Evolutionary conservation across 2,329 filamentous ascomycete species (phyloP).

Genomic region (Pezicula neosporulosa): DNA sequence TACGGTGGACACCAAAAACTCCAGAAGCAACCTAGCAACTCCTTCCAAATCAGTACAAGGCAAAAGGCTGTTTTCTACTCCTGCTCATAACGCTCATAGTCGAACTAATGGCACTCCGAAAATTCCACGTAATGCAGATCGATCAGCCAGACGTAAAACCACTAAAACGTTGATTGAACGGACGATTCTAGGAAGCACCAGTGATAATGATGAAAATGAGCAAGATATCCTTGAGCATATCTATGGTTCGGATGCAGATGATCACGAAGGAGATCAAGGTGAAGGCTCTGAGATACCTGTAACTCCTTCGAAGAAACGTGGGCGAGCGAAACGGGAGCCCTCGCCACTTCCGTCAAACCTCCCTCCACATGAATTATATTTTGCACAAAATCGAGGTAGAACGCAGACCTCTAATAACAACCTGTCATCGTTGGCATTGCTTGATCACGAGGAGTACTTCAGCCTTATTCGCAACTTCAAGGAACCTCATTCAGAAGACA

Average conservation of each 20-base stretch:
- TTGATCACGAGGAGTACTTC: slow-evolving; percentile 93
- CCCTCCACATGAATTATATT: slow-evolving; percentile 87
- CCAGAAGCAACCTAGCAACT: slow-evolving; percentile 10
- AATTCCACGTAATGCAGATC: slow-evolving; percentile 53
- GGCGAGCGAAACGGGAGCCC: slow-evolving; percentile 43
- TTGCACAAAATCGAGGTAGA: slow-evolving; percentile 85
- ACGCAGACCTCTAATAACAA: slow-evolving; percentile 83
- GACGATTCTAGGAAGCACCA: slow-evolving; percentile 58
- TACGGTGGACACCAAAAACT: not conserved
- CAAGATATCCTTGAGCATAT: slow-evolving; percentile 69
- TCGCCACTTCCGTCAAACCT: slow-evolving; percentile 75
- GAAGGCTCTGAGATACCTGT: slow-evolving; percentile 30
- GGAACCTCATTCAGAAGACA: slow-evolving; percentile 69
- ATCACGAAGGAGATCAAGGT: slow-evolving; percentile 30
- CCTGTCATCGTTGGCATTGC: slow-evolving; percentile 67
- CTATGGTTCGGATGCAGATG: slow-evolving; percentile 45
- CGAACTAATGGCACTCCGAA: slow-evolving; percentile 20
- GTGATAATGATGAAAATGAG: slow-evolving; percentile 70
- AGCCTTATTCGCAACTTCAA: slow-evolving; percentile 55
- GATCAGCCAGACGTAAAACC: slow-evolving; percentile 84
- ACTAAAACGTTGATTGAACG: slow-evolving; percentile 72
- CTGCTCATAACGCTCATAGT: slow-evolving; percentile 15
- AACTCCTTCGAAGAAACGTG: slow-evolving; percentile 50
- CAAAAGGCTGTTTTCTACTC: slow-evolving; percentile 26
- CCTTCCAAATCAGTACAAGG: slow-evolving; percentile 15